phyloP scores from a whole-genome alignment of 1,284 basidiomycete genomes.

The Ganoderma leucocontextum region DNA sequence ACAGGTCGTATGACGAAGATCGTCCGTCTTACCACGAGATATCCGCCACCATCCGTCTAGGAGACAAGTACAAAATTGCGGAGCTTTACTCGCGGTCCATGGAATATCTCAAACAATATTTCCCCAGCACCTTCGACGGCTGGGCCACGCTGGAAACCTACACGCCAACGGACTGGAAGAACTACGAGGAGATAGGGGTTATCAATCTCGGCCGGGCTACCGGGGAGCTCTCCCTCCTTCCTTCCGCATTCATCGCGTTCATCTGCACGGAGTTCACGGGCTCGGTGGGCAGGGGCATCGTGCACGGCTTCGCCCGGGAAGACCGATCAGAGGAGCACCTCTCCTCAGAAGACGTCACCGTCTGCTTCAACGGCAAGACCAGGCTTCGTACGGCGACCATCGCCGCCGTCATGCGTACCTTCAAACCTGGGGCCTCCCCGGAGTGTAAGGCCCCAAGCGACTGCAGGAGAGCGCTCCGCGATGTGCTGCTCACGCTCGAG shows the following conservation, averaged over 20 bases:
- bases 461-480: not conserved
- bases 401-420: not conserved
- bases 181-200: constrained; percentile 13
- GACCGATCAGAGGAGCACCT: constrained; percentile 16
- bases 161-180: not conserved
- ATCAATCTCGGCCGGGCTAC: constrained; percentile 21
- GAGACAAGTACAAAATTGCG: constrained; percentile 9
- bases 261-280: not conserved
- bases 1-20: not conserved
- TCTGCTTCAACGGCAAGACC: constrained; percentile 8
- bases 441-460: not conserved
- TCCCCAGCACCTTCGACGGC: constrained; percentile 7
- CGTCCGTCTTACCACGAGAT: not conserved
- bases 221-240: constrained; percentile 11
- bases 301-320: constrained; percentile 6
- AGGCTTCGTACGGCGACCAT: no score
- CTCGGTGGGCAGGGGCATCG: not conserved
- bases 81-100: not conserved
- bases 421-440: not conserved
- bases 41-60: constrained; percentile 11
- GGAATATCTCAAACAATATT: constrained; percentile 7
- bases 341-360: constrained; percentile 7
- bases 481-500: not conserved
- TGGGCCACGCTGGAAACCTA: not conserved
- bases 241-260: constrained; percentile 15